phyloP scores from a whole-genome alignment of 176 grass and related monocot genomes.

The Miscanthus lutarioriparius region DNA sequence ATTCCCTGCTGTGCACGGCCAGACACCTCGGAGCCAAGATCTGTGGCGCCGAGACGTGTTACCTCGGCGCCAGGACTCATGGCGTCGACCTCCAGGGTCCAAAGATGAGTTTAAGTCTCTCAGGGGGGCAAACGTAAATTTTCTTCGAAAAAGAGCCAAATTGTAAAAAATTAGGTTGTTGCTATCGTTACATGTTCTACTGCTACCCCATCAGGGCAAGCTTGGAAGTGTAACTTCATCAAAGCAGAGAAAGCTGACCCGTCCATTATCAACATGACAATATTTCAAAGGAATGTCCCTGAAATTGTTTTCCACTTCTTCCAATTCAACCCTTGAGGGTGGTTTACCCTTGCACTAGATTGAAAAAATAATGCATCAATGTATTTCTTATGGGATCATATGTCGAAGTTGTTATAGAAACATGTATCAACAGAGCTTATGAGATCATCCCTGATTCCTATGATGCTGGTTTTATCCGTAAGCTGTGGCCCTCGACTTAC shows the following conservation, averaged over 20 bases:
- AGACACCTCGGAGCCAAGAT: too few relatives aligned
- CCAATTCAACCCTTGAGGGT: constrained; percentile 47
- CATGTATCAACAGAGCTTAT: not conserved
- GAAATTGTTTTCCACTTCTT: constrained; percentile 47
- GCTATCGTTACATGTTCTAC: not conserved
- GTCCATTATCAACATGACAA: constrained; percentile 56
- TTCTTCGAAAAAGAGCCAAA: too few relatives aligned
- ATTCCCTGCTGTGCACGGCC: too few relatives aligned
- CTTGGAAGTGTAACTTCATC: constrained; percentile 44
- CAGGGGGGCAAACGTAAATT: too few relatives aligned
- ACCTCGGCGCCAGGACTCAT: too few relatives aligned
- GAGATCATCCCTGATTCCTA: not conserved
- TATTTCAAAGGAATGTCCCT: constrained; percentile 54
- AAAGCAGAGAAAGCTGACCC: constrained; percentile 61
- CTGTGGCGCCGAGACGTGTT: too few relatives aligned
- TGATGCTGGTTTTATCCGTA: not conserved
- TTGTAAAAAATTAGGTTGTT: too few relatives aligned
- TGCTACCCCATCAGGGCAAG: constrained; percentile 48
- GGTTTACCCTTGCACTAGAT: constrained; percentile 40
- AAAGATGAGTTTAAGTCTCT: too few relatives aligned
- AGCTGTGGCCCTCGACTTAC: not conserved
- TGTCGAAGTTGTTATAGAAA: not conserved
- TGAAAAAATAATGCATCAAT: not conserved
- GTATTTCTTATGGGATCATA: not conserved
- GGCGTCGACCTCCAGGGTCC: too few relatives aligned